phyloP scores from a whole-genome alignment of 305 asterid species.

The Andrographis paniculata region DNA sequence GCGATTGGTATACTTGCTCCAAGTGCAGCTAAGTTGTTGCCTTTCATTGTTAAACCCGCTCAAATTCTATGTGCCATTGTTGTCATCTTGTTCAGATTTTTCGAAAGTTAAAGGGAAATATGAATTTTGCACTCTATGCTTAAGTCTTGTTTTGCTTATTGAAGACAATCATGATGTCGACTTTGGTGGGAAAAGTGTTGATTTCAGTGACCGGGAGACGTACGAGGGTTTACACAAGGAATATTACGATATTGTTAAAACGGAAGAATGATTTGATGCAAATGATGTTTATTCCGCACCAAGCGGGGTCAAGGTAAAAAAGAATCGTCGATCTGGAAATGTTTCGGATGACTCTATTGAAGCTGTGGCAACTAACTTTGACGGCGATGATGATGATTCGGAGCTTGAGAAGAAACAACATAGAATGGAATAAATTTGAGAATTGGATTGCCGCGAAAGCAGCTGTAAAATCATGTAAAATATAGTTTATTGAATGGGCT shows the following conservation, averaged over 20 bases:
- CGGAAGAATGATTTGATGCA: constrained; percentile 30
- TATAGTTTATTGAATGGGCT: constrained; percentile 69
- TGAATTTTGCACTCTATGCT: constrained; percentile 69
- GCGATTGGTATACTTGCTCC: constrained; percentile 66
- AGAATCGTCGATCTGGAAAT: constrained; percentile 21
- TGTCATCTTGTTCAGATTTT: constrained; percentile 38
- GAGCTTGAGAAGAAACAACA: constrained; percentile 22
- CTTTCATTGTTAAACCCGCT: constrained; percentile 61
- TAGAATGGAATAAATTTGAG: constrained; percentile 27
- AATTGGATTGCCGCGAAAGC: constrained; percentile 21
- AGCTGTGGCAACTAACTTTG: constrained; percentile 39
- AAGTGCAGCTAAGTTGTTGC: constrained; percentile 33
- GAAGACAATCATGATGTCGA: constrained; percentile 47
- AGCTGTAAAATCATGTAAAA: constrained; percentile 29
- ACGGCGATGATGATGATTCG: constrained; percentile 27
- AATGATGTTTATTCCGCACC: constrained; percentile 39
- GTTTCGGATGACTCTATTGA: constrained; percentile 34
- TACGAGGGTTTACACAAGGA: constrained; percentile 71
- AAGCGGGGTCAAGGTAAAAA: constrained; percentile 22
- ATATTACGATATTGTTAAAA: constrained; percentile 50
- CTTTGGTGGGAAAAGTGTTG: constrained; percentile 70
- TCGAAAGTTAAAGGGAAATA: constrained; percentile 37
- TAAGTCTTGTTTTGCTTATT: constrained; percentile 56
- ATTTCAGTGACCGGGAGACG: constrained; percentile 58
- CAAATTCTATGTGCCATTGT: constrained; percentile 42